phyloP scores from a whole-genome alignment of 1,284 basidiomycete genomes.

The Thecaphora thlaspeos region DNA sequence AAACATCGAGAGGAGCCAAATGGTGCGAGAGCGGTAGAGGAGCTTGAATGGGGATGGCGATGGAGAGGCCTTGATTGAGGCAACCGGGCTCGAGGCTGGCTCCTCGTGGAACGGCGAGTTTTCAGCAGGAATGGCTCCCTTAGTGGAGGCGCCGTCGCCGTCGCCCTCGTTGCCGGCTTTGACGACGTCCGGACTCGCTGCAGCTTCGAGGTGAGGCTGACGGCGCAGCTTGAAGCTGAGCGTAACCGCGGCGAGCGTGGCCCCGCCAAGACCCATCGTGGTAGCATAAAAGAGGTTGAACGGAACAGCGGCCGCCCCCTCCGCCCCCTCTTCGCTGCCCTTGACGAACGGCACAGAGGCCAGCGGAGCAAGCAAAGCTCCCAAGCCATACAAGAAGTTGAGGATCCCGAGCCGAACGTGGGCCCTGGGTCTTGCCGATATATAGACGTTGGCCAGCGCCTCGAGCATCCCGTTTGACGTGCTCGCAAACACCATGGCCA shows the following conservation, averaged over 20 bases:
- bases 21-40: conserved; percentile 7
- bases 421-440: conserved; percentile 25
- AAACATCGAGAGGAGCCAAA: conserved; percentile 24
- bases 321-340: no score
- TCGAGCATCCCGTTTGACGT: conserved; percentile 17
- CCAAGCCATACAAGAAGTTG: conserved; percentile 41
- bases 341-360: conserved; percentile 38
- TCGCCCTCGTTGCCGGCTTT: no score
- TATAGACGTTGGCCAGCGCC: conserved; percentile 32
- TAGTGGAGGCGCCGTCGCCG: no score
- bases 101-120: no score
- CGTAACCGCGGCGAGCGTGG: conserved; percentile 16
- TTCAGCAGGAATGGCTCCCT: no score
- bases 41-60: no score
- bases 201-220: no score
- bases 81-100: no score
- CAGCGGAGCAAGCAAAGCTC: conserved; percentile 35
- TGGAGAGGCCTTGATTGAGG: no score
- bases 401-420: conserved; percentile 26
- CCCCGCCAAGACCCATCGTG: conserved; percentile 18
- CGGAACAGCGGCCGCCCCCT: conserved; percentile 9
- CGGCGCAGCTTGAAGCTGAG: conserved; percentile 22
- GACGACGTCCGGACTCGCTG: conserved; percentile 28
- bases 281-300: conserved; percentile 38
- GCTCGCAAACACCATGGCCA: conserved; percentile 27